Evolutionary conservation across 2,329 filamentous ascomycete species (phyloP).

Genomic region (Epichloe uncinata): DNA sequence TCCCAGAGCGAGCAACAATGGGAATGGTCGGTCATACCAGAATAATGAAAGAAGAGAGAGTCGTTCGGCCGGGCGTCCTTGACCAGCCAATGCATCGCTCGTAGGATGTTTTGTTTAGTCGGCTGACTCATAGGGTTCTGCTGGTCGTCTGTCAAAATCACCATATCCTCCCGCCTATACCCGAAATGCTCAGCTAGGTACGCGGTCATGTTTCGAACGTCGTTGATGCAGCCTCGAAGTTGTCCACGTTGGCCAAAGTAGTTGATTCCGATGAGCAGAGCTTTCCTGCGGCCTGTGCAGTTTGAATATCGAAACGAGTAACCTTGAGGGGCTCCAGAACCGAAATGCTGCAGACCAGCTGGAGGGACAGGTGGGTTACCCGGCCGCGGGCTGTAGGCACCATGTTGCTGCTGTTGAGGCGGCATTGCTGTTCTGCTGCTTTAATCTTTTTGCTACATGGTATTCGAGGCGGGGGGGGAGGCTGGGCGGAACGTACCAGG

Average conservation of each 20-base stretch:
- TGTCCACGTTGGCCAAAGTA: slow-evolving; percentile 90
- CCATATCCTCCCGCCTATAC: slow-evolving; percentile 94
- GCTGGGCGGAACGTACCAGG: slow-evolving; percentile 5
- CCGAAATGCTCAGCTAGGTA: slow-evolving; percentile 83
- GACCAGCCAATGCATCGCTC: slow-evolving; percentile 96
- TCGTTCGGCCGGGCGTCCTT: slow-evolving; percentile 89
- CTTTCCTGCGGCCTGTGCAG: slow-evolving; percentile 80
- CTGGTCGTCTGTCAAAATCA: slow-evolving; percentile 89
- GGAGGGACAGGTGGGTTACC: slow-evolving; percentile 51
- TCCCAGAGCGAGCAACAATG: too few species aligned
- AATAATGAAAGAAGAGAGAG: slow-evolving; percentile 96
- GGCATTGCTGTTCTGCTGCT: slow-evolving; percentile 1
- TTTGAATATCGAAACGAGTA: slow-evolving; percentile 87
- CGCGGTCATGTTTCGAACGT: slow-evolving; percentile 91
- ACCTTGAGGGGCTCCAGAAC: slow-evolving; percentile 62
- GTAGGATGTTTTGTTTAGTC: slow-evolving; percentile 85
- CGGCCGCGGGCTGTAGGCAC: slow-evolving; percentile 2
- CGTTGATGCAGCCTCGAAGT: slow-evolving; percentile 88
- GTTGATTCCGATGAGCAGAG: slow-evolving; percentile 86
- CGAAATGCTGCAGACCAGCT: slow-evolving; percentile 55
- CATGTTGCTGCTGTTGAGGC: slow-evolving; percentile 7
- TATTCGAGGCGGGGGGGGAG: background rate
- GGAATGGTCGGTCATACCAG: slow-evolving; percentile 38
- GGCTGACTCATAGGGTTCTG: slow-evolving; percentile 96
- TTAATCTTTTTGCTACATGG: background rate